A percentile compares a stretch with the other conserved stretches of the same genome.
Evolutionary conservation across 2,329 filamentous ascomycete species (phyloP).

Genomic region (Paecilomyces fulvus): DNA sequence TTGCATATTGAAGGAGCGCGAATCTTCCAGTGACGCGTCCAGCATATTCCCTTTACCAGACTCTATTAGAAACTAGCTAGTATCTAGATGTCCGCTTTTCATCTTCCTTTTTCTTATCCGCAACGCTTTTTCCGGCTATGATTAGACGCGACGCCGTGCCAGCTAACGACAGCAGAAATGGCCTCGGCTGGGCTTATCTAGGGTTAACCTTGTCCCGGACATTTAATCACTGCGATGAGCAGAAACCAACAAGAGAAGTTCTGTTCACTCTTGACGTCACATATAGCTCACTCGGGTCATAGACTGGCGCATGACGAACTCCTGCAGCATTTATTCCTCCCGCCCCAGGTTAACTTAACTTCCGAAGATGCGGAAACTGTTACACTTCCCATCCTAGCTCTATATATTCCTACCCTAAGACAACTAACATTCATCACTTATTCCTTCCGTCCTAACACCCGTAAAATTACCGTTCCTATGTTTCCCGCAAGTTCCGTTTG

Average conservation of each 20-base stretch:
- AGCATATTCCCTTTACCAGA: not conserved
- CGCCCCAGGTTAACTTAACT: not conserved
- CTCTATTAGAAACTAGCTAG: not conserved
- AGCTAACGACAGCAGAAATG: too few relatives aligned
- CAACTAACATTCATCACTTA: not conserved
- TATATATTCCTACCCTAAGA: too few relatives aligned
- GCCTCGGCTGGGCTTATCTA: too few relatives aligned
- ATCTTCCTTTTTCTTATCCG: not conserved
- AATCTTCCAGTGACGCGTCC: not conserved
- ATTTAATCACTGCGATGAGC: not conserved
- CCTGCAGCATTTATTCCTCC: not conserved
- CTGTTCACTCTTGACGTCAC: not conserved
- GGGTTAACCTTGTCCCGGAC: too few relatives aligned
- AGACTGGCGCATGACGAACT: not conserved
- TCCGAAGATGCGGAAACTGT: not conserved
- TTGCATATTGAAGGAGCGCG: not conserved
- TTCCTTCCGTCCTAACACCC: not conserved
- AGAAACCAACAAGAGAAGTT: not conserved
- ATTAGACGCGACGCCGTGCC: too few relatives aligned
- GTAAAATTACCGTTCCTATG: not conserved
- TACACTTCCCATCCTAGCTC: too few relatives aligned
- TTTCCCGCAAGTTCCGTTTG: not conserved
- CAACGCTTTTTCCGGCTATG: not conserved
- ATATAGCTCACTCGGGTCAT: not conserved
- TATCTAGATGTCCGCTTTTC: not conserved